Conservation (phyloP, 2,329 filamentous ascomycete species). For the Penicillium sp. region DNA sequence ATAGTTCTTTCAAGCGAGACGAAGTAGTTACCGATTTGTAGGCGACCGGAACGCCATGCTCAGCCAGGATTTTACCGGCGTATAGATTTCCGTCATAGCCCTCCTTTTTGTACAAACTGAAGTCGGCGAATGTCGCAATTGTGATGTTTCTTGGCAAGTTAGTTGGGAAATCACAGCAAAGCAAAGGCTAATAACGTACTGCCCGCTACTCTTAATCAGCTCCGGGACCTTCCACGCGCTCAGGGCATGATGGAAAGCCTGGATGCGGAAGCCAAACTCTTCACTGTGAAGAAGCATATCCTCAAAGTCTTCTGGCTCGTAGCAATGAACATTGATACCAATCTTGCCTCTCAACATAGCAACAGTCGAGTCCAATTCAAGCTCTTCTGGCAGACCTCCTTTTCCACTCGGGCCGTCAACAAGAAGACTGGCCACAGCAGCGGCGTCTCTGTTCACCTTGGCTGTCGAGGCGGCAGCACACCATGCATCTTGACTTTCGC, state of each 20-base stretch:
- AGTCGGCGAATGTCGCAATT: slow-evolving; percentile 63
- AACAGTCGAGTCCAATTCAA: slow-evolving; percentile 60
- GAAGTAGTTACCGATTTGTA: slow-evolving; percentile 53
- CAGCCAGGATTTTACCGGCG: slow-evolving; percentile 63
- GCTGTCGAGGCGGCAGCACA: slow-evolving; percentile 52
- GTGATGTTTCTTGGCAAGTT: slow-evolving; percentile 56
- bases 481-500: slow-evolving; percentile 65
- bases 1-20: not conserved
- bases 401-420: slow-evolving; percentile 35
- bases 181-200: slow-evolving; percentile 7
- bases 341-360: slow-evolving; percentile 65
- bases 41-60: slow-evolving; percentile 63
- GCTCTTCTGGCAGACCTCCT: slow-evolving; percentile 58
- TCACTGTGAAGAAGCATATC: slow-evolving; percentile 67
- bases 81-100: slow-evolving; percentile 62
- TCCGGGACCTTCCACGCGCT: slow-evolving; percentile 65
- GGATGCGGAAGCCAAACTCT: slow-evolving; percentile 64
- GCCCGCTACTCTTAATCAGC: slow-evolving; percentile 31
- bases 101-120: slow-evolving; percentile 70
- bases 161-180: slow-evolving; percentile 22
- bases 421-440: slow-evolving; percentile 10
- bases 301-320: slow-evolving; percentile 65
- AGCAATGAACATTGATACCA: slow-evolving; percentile 68
- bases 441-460: slow-evolving; percentile 9
- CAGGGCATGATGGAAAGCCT: slow-evolving; percentile 68